These are phyloP conservation scores for Cryptococcus deneoformans DNA, from an alignment of 1,284 basidiomycete genomes.

Conservation along the genomic window DNA sequence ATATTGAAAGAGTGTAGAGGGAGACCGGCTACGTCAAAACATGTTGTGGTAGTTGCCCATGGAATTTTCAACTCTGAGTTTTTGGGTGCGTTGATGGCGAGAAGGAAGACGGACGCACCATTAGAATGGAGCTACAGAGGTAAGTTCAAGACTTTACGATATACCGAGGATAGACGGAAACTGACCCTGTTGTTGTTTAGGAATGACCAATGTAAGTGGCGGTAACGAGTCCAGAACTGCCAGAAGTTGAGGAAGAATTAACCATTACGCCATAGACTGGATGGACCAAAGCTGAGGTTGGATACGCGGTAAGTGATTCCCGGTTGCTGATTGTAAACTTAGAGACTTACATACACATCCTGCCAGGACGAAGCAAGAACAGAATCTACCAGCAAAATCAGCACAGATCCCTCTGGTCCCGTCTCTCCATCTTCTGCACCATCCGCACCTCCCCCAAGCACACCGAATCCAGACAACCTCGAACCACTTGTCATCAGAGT, in stretches of 20 bases:
- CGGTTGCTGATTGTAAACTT: not conserved
- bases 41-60: slow-evolving; percentile 48
- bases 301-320: slow-evolving; percentile 31
- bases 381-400: slow-evolving; percentile 6
- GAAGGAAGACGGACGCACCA: slow-evolving; percentile 40
- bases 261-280: slow-evolving; percentile 42
- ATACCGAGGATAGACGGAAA: slow-evolving; percentile 19
- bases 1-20: slow-evolving; percentile 29
- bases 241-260: not conserved
- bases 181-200: slow-evolving; percentile 36
- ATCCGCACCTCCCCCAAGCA: slow-evolving; percentile 22
- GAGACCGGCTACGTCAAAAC: slow-evolving; percentile 16
- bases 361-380: slow-evolving; percentile 20
- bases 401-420: slow-evolving; percentile 24
- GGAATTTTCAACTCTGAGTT: slow-evolving; percentile 51
- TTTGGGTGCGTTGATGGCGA: slow-evolving; percentile 39
- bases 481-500: slow-evolving; percentile 33
- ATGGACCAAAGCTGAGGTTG: slow-evolving; percentile 52
- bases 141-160: slow-evolving; percentile 10
- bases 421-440: slow-evolving; percentile 22
- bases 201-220: slow-evolving; percentile 50
- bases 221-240: not conserved
- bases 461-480: slow-evolving; percentile 15
- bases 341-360: not conserved
- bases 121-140: slow-evolving; percentile 46